These are phyloP conservation scores for Westerdykella ornata DNA, from an alignment of 2,329 filamentous ascomycete genomes.

Conservation along the genomic window DNA sequence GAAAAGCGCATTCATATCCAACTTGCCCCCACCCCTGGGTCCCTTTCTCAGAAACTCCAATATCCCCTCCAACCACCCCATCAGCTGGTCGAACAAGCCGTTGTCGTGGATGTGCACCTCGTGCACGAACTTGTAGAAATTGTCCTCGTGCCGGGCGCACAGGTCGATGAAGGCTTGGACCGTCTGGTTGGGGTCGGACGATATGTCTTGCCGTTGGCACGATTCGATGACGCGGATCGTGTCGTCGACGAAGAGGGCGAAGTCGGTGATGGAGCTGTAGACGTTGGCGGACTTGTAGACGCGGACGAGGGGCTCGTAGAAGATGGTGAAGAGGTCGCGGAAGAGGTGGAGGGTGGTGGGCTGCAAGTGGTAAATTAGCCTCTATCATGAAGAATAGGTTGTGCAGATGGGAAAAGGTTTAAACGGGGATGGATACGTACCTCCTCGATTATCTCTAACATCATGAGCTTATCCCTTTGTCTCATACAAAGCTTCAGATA, in stretches of 20 bases:
- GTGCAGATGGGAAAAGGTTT: not conserved
- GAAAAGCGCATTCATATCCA: conserved; percentile 93
- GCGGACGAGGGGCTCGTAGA: conserved; percentile 93
- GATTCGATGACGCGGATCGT: conserved; percentile 73
- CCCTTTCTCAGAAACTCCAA: conserved; percentile 87
- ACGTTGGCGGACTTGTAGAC: conserved; percentile 99
- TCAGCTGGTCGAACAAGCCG: conserved; percentile 88
- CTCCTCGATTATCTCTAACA: conserved; percentile 91
- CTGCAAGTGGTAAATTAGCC: conserved; percentile 24
- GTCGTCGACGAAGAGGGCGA: conserved; percentile 87
- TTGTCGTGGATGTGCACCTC: conserved; percentile 97
- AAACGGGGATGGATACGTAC: conserved; percentile 21
- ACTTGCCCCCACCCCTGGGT: conserved; percentile 66
- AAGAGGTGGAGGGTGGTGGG: conserved; percentile 95
- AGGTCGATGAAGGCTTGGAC: conserved; percentile 97
- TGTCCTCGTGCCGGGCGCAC: conserved; percentile 88
- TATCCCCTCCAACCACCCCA: conserved; percentile 96
- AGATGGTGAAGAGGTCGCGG: conserved; percentile 94
- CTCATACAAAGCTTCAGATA: conserved; percentile 85
- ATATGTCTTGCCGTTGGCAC: conserved; percentile 69
- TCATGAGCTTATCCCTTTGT: conserved; percentile 93
- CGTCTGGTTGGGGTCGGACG: conserved; percentile 94
- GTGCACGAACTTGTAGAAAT: conserved; percentile 98
- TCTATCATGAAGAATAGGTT: too few relatives aligned
- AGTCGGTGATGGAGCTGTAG: conserved; percentile 95